Evolutionary conservation across 331 rosid species (phyloP).

Genomic region (Phaseolus coccineus): DNA sequence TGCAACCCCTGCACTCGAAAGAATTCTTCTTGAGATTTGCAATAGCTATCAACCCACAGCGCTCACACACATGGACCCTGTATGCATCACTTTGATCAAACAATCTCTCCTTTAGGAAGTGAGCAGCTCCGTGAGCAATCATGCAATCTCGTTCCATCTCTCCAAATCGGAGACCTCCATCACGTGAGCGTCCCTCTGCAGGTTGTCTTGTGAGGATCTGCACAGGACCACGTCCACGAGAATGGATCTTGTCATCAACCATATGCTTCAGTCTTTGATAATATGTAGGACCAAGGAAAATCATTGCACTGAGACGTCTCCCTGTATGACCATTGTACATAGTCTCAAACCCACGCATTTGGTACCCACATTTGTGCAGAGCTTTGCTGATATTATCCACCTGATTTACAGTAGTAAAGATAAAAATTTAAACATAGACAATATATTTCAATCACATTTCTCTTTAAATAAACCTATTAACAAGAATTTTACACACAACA

Average conservation of each 20-base stretch:
- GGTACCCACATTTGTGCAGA: slow-evolving; percentile 96
- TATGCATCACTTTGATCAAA: slow-evolving; percentile 99
- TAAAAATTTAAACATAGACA: background rate
- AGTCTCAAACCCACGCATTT: slow-evolving; percentile 99
- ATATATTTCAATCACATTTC: background rate
- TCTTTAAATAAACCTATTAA: background rate
- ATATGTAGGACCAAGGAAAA: slow-evolving; percentile 97
- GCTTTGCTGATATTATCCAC: slow-evolving; percentile 99
- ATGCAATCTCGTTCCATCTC: slow-evolving; percentile 99
- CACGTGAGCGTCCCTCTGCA: slow-evolving; percentile 92
- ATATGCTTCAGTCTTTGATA: slow-evolving; percentile 88
- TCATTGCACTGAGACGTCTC: slow-evolving; percentile 84
- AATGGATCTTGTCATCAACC: slow-evolving; percentile 96
- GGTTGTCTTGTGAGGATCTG: slow-evolving; percentile 93
- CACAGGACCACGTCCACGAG: slow-evolving; percentile 93
- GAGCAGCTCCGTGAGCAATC: slow-evolving; percentile 99
- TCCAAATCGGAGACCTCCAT: slow-evolving; percentile 91
- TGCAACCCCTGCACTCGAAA: slow-evolving; percentile 97
- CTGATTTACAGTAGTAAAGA: slow-evolving; percentile 47
- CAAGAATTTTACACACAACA: slow-evolving; percentile 8
- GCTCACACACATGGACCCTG: slow-evolving; percentile 94
- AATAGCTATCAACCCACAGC: slow-evolving; percentile 92
- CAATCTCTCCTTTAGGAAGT: slow-evolving; percentile 92
- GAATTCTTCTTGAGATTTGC: slow-evolving; percentile 98
- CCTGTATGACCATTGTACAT: slow-evolving; percentile 99